Evolutionary conservation across 805 yeast genomes (phyloP), one percentile per base, ranked within the genome.

Genomic region (Maudiozyma saulgeensis): DNA sequence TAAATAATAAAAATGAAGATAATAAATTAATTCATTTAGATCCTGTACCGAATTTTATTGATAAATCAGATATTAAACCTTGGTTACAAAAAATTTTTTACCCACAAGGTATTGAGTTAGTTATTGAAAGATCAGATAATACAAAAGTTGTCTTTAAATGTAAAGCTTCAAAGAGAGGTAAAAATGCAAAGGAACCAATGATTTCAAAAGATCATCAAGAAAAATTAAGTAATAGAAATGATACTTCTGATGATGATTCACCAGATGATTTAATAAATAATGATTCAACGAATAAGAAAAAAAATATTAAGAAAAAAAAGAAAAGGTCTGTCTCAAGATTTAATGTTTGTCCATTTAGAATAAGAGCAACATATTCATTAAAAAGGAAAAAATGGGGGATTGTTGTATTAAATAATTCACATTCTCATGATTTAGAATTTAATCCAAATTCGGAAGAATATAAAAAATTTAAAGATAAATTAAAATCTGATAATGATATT

Each of bases 121-220:
- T 79, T 15, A 80, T 81, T 49, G 85, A 79, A 65, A 64, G 87
- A 31, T 77, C 82, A 3, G 87, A 81, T 62, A 74, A 71, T 44
- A 67, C 75, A 42, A 81, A 81, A 61, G 79, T 81, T 18, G 78
- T 80, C 16, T 81, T 81, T 66, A 77, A 78, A 57, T 81, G 87
- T 59, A 80, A 78, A 54, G 70, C 75, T 25, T 60, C 64, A 15
- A 64, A 63, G 52, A 50, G 66, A 32, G 61, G 61, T 16, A 63
- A 56, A 46, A 53, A 56, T 26, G 47, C 50, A 21, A 46, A 47
- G 41, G 48, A 45, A 39, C 41, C 42, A 13, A 8, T 16, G 19
- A 23, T 23, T 8, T 8, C 44, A 12, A 13, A 40, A 2, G 23
- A 31, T 19, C 18, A 25, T 19, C 2, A 28, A 6, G 26, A 23